Evolutionary conservation across 257 asterid genomes (phyloP), one percentile per base, ranked within the genome.

Genomic region (Leonotis leonurus): DNA sequence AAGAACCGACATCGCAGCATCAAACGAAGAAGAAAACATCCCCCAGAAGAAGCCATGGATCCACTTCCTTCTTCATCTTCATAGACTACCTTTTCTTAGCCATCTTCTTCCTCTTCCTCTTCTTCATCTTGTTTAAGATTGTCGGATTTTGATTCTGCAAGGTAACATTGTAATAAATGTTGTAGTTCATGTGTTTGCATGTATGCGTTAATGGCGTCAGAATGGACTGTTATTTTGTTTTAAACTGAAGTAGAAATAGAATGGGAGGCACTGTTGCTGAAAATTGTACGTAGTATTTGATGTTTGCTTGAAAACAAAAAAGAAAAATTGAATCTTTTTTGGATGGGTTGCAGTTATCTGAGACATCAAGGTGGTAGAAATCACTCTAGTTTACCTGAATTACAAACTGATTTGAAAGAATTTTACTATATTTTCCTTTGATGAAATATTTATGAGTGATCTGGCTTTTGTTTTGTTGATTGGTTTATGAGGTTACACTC

Each of bases 41-140:
- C 30, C 48, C 14, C 16, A 81, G 69, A 75, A 82, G 46, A 61
- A 65, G 44, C 53, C 77, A 67, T 35, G 82, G 84, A 73, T 78
- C 87, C 27, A 44, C 78, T 12, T 3, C 73, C 11, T 64, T 81
- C 40, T 81, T 81, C 66, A 62, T 75, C 11, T 75, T 81, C 20
- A 60, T 75, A 37, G 87, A 81, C 72, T 81, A 75, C 75, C 72
- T 87, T 71, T 84, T 84, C 78, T 68, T 87, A 72, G 67, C 48
- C 70, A 76, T 80, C n/a, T 87, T 87, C 85, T 78, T 84, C 72
- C 68, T 79, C 46, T 84, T 87, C 72, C 90, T 87, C 66, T 44
- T 64, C 73, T 87, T 74, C 82, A 56, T 87, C 51, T 80, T 87
- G 60, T 71, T 43, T 83, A 84, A 80, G 68, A 53, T 84, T 70